A percentile compares a stretch with the other conserved stretches of the same genome.
Conservation (phyloP, 371 early-diverging fungal species). For the Apophysomyces variabilis region DNA sequence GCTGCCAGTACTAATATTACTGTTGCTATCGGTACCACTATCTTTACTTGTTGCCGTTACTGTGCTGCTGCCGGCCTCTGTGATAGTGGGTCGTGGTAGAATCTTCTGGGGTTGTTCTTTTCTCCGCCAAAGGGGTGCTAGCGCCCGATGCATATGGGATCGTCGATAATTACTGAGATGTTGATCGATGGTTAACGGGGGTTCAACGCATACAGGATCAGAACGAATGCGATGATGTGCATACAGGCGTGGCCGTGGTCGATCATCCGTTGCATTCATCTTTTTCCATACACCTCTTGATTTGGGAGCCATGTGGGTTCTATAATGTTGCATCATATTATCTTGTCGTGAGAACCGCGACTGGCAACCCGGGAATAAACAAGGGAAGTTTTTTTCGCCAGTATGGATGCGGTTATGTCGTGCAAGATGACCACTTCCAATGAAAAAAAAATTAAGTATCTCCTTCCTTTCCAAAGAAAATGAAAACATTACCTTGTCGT, state of each 20-base stretch:
- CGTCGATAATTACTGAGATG: constrained; percentile 47
- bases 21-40: no score
- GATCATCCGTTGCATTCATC: constrained; percentile 21
- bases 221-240: constrained; percentile 52
- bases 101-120: constrained; percentile 18
- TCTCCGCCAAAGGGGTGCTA: constrained; percentile 21
- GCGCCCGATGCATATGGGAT: constrained; percentile 19
- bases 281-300: constrained; percentile 52
- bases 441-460: background rate
- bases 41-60: no score
- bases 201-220: constrained; percentile 42
- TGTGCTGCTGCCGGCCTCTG: no score
- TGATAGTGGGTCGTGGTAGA: constrained; percentile 17
- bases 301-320: constrained; percentile 77
- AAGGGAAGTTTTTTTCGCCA: constrained; percentile 88
- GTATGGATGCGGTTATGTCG: constrained; percentile 91
- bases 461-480: background rate
- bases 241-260: constrained; percentile 38
- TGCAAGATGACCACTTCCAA: constrained; percentile 71
- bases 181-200: constrained; percentile 52
- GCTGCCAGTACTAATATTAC: no score
- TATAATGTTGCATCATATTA: constrained; percentile 90
- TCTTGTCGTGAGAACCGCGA: constrained; percentile 87
- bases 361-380: constrained; percentile 75
- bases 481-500: constrained; percentile 55